phyloP scores from a whole-genome alignment of 1,284 basidiomycete species.

The Boletus sp. region DNA sequence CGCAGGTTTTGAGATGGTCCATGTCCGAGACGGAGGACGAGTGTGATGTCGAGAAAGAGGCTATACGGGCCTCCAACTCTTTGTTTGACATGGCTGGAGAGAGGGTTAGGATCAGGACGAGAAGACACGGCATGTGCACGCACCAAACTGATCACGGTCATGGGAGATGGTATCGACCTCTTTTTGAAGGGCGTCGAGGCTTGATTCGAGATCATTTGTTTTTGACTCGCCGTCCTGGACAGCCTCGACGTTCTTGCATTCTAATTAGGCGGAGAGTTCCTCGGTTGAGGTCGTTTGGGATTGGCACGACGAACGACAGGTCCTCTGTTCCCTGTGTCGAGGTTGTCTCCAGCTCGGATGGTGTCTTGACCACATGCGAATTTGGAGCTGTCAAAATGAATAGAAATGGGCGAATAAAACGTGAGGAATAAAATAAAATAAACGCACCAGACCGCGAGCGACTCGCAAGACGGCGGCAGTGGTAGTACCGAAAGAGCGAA shows the following conservation, averaged over 20 bases:
- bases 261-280: conserved; percentile 61
- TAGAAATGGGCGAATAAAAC: too few species aligned
- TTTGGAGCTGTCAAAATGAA: too few species aligned
- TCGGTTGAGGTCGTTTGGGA: conserved; percentile 70
- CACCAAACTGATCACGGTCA: conserved; percentile 69
- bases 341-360: too few species aligned
- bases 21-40: conserved; percentile 63
- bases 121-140: conserved; percentile 27
- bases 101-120: conserved; percentile 14
- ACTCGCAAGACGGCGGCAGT: too few species aligned
- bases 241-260: conserved; percentile 74
- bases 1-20: conserved; percentile 56
- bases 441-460: too few species aligned
- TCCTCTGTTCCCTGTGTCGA: conserved; percentile 41
- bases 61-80: conserved; percentile 57
- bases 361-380: too few species aligned
- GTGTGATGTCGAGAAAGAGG: conserved; percentile 55
- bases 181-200: conserved; percentile 52
- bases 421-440: too few species aligned
- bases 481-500: too few species aligned
- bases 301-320: conserved; percentile 34
- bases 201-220: conserved; percentile 56
- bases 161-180: conserved; percentile 58
- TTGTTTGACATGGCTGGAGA: conserved; percentile 53
- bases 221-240: conserved; percentile 70